These are phyloP conservation scores for Metschnikowia colocasiae DNA, from an alignment of 805 yeast species.

Conservation along the genomic window DNA sequence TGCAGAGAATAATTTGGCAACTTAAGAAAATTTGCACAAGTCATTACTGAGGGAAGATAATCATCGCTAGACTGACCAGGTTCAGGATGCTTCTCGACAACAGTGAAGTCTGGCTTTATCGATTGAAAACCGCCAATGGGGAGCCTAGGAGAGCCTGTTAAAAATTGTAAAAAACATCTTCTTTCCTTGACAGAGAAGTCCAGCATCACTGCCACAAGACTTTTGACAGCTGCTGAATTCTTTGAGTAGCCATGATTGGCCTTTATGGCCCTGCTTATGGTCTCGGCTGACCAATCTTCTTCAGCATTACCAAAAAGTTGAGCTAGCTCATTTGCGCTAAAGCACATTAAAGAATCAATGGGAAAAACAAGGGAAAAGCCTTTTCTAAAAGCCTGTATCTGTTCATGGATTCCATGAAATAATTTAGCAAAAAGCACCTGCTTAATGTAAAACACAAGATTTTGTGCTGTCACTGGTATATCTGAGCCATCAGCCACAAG, in stretches of 20 bases:
- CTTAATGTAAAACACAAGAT: constrained; percentile 56
- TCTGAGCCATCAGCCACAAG: constrained; percentile 55
- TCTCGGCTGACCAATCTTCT: constrained; percentile 81
- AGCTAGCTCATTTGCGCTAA: constrained; percentile 71
- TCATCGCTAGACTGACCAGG: constrained; percentile 65
- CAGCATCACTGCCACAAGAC: constrained; percentile 59
- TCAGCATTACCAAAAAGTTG: constrained; percentile 69
- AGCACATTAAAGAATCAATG: constrained; percentile 61
- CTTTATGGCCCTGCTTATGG: constrained; percentile 56
- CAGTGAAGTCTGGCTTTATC: constrained; percentile 77
- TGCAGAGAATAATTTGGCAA: constrained; percentile 74
- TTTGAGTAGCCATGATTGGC: constrained; percentile 89
- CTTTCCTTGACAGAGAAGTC: constrained; percentile 53
- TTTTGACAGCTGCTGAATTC: constrained; percentile 61
- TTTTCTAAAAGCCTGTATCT: constrained; percentile 62
- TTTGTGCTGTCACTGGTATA: constrained; percentile 45
- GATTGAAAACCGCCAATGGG: constrained; percentile 93
- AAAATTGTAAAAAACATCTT: constrained; percentile 74
- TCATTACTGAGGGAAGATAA: constrained; percentile 94
- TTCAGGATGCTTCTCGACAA: constrained; percentile 81
- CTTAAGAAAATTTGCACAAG: constrained; percentile 92
- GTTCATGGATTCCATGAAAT: constrained; percentile 60
- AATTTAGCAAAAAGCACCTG: constrained; percentile 56
- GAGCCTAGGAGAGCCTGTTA: constrained; percentile 89
- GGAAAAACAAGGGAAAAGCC: constrained; percentile 89